Evolutionary conservation across 169 alveolate species (phyloP).

Genomic region (Eimeria tenella): DNA sequence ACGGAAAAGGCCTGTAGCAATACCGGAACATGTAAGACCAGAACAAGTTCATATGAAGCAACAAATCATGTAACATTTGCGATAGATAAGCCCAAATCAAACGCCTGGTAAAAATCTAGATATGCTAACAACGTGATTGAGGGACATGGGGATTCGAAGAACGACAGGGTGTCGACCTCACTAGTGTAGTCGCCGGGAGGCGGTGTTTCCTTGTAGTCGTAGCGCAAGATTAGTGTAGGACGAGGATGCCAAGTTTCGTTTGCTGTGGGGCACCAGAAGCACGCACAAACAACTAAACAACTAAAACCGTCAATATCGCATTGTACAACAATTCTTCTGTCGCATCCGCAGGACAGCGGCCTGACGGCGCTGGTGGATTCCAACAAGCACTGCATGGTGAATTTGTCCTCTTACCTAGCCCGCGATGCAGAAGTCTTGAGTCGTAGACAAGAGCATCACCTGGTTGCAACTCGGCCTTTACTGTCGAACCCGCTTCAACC

Average conservation of each 20-base stretch:
- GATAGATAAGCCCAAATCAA: neutral
- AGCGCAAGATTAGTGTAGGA: slow-evolving; percentile 73
- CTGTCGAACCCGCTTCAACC: slow-evolving; percentile 47
- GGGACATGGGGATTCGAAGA: neutral
- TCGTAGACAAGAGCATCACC: slow-evolving; percentile 80
- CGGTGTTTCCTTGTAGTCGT: slow-evolving; percentile 77
- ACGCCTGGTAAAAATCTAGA: neutral
- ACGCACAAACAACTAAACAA: neutral
- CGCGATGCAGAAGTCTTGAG: slow-evolving; percentile 75
- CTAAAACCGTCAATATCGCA: neutral
- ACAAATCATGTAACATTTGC: neutral
- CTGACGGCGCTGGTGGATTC: no score
- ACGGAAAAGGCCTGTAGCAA: slow-evolving; percentile 39
- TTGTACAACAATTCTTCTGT: no score
- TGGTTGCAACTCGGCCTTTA: slow-evolving; percentile 56
- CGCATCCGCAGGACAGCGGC: no score
- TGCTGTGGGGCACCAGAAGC: neutral
- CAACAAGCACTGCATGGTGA: neutral
- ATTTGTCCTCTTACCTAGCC: slow-evolving; percentile 54
- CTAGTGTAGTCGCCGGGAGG: slow-evolving; percentile 74
- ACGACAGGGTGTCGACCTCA: neutral
- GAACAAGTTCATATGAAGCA: neutral
- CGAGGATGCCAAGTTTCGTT: slow-evolving; percentile 78
- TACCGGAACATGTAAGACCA: neutral
- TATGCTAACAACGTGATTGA: neutral